These are phyloP conservation scores for Hypoxylon intermedium DNA, from an alignment of 495 filamentous ascomycete genomes.

Conservation along the genomic window DNA sequence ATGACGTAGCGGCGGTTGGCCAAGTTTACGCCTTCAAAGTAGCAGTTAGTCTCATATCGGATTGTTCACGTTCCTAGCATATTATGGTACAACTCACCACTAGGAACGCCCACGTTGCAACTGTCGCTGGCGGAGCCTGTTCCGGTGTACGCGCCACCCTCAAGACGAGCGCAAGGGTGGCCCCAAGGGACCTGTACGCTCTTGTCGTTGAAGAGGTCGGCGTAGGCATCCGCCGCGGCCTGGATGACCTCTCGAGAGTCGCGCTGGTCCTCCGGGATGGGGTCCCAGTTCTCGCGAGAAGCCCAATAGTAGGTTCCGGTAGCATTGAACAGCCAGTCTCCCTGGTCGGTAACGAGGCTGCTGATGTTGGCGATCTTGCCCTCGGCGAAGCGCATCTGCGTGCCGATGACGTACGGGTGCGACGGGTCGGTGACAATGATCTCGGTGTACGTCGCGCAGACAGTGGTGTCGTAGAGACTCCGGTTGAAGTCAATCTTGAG, in stretches of 20 bases:
- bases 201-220: conserved; percentile 55
- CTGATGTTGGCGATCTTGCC: conserved; percentile 49
- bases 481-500: conserved; percentile 58
- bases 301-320: conserved; percentile 57
- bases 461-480: conserved; percentile 54
- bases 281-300: conserved; percentile 50
- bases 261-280: conserved; percentile 52
- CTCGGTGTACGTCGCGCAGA: conserved; percentile 62
- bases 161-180: conserved; percentile 53
- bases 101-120: conserved; percentile 51
- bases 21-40: conserved; percentile 42
- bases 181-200: conserved; percentile 59
- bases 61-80: background rate
- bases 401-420: conserved; percentile 58
- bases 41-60: conserved; percentile 16
- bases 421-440: conserved; percentile 51
- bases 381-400: conserved; percentile 51
- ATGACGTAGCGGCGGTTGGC: conserved; percentile 58
- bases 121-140: conserved; percentile 44
- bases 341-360: conserved; percentile 50
- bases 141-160: conserved; percentile 56
- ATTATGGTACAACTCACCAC: too few relatives aligned
- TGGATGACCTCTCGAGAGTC: conserved; percentile 55
- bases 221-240: conserved; percentile 58
- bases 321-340: conserved; percentile 61